Evolutionary conservation across 345 rosid species (phyloP), one percentile per base, ranked within the genome.

Genomic region (Aurinia saxatilis): DNA sequence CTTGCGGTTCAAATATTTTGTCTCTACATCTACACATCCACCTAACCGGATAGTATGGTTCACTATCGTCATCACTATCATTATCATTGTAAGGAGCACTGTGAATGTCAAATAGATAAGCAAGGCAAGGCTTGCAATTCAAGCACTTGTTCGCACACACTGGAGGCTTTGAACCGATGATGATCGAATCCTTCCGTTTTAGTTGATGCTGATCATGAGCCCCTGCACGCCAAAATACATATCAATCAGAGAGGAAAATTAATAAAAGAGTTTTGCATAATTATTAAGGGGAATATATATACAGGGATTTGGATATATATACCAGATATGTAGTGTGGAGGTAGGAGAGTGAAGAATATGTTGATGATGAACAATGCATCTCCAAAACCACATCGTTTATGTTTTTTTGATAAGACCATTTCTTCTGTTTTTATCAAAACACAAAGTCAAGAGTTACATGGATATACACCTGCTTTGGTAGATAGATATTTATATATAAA

Each of bases 151-250:
- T 72, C 12, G 67, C 74, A 68, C 97, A 90, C 44, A 55, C 35
- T 0, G 97, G 96, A 34, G 93, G 97, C 77, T 69, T 78, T 64
- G 97, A 90, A 18, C 97, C 97, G 67, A 84, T 7, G 46, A 84
- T 7, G 46, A 81, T 73, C 81, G 50, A 58, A 73, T 72, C 66
- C 35, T 29, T 61, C 57, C 16, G 53, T 25, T 18, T 47, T 10
- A 13, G 55, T 37, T 62, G 42, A 37, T 53, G n/a, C n/a, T n/a
- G 15, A 44, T 46, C 62, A 61, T 30, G 50, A 46, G 42, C 42
- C 14, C 37, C 74, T 55, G 41, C 50, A 19, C 17, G 31, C 6
- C 6, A 10, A 56, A 9, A 11, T 8, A 11, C 57, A 23, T 6
- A 27, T 42, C 29, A 44, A 60, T 17, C 51, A 46, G 13, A 46